Evolutionary conservation across 495 filamentous ascomycete genomes (phyloP).

Genomic region (Penicillium ochrochloron): DNA sequence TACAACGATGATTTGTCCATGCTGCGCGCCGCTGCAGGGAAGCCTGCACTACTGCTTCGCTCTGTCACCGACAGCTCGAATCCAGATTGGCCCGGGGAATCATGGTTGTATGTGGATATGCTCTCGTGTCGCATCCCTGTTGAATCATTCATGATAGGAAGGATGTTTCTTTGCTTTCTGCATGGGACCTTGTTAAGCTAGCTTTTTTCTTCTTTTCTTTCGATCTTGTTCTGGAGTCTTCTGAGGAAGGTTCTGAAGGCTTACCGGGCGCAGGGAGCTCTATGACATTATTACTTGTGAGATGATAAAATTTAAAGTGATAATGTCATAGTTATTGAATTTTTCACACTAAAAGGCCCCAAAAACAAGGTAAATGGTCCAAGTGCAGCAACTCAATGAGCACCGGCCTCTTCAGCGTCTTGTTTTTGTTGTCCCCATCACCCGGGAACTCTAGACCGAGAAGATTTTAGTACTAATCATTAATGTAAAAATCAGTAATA

Average conservation of each 20-base stretch:
- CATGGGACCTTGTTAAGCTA: not conserved
- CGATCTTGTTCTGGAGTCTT: not conserved
- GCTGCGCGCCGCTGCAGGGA: conserved; percentile 26
- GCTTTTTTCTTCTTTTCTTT: not conserved
- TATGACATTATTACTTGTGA: not conserved
- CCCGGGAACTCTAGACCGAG: not conserved
- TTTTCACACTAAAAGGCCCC: not conserved
- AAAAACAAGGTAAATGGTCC: conserved; percentile 7
- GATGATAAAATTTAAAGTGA: not conserved
- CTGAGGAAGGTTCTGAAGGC: not conserved
- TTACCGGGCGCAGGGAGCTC: not conserved
- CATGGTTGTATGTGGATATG: conserved; percentile 4
- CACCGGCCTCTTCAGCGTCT: conserved; percentile 4
- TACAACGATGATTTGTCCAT: conserved; percentile 47
- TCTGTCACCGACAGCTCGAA: conserved; percentile 23
- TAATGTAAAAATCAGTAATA: too few relatives aligned
- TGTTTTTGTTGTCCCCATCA: conserved; percentile 3
- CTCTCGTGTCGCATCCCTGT: conserved; percentile 13
- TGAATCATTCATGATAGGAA: conserved; percentile 1
- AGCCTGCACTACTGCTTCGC: conserved; percentile 31
- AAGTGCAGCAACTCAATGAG: conserved; percentile 1
- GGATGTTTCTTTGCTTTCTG: not conserved
- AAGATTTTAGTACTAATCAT: not conserved
- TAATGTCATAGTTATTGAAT: not conserved
- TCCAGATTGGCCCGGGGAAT: conserved; percentile 26